Conservation (phyloP, 2,329 filamentous ascomycete species). For the Chaetothyriales sp. region DNA sequence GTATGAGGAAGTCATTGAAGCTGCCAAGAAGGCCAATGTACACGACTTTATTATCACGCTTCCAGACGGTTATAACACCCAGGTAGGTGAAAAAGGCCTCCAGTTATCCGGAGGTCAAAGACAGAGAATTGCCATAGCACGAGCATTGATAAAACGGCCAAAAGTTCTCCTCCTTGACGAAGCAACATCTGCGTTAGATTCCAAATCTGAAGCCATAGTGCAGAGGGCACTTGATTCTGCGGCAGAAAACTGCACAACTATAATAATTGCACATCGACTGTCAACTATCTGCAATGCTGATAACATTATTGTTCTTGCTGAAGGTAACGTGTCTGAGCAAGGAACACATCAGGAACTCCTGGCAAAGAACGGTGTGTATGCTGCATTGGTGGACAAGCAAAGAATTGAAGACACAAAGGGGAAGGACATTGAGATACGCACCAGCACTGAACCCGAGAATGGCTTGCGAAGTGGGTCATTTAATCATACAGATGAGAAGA, state of each 20-base stretch:
- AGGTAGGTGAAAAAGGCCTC: constrained; percentile 57
- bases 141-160: constrained; percentile 71
- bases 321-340: constrained; percentile 23
- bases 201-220: constrained; percentile 23
- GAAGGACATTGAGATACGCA: constrained; percentile 26
- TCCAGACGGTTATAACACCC: constrained; percentile 37
- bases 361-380: constrained; percentile 29
- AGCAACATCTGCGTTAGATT: constrained; percentile 26
- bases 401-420: no score
- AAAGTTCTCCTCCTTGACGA: constrained; percentile 50
- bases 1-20: constrained; percentile 29
- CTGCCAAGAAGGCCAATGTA: constrained; percentile 45
- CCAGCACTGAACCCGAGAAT: no score
- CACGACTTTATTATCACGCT: constrained; percentile 41
- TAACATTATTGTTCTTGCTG: constrained; percentile 26
- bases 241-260: constrained; percentile 18
- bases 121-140: constrained; percentile 78
- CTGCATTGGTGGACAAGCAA: constrained; percentile 38
- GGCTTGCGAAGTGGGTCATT: no score
- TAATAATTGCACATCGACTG: constrained; percentile 18
- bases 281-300: constrained; percentile 26
- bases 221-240: constrained; percentile 21
- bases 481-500: no score
- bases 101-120: constrained; percentile 77
- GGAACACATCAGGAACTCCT: constrained; percentile 25